phyloP scores from a whole-genome alignment of 495 filamentous ascomycete genomes.

The Aspergillus baeticus region DNA sequence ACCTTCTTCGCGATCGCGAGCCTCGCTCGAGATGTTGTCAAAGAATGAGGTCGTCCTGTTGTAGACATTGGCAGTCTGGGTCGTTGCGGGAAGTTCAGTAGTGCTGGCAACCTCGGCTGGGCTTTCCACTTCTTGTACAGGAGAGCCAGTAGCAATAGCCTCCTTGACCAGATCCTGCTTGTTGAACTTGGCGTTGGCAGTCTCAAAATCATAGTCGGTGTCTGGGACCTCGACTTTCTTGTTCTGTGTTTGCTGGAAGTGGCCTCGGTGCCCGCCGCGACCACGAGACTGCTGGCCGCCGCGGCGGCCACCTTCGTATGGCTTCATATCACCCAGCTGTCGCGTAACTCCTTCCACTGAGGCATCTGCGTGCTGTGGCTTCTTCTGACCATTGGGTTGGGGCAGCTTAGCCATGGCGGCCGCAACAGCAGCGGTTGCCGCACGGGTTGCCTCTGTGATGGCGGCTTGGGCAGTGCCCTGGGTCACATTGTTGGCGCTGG shows the following conservation, averaged over 20 bases:
- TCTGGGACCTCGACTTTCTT: conserved; percentile 83
- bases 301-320: conserved; percentile 55
- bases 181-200: conserved; percentile 95
- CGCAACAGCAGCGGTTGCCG: conserved; percentile 82
- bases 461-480: conserved; percentile 35
- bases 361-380: conserved; percentile 40
- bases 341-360: conserved; percentile 76
- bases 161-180: conserved; percentile 94
- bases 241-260: conserved; percentile 41
- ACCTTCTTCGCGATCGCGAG: conserved; percentile 82
- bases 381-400: conserved; percentile 46
- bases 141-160: conserved; percentile 74
- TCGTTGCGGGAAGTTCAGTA: conserved; percentile 36
- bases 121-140: conserved; percentile 53
- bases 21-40: conserved; percentile 94
- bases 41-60: conserved; percentile 89
- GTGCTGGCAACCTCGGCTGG: conserved; percentile 29
- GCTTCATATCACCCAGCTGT: conserved; percentile 85
- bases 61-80: conserved; percentile 53
- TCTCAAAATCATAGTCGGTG: conserved; percentile 90
- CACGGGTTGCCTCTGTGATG: conserved; percentile 73
- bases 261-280: conserved; percentile 55
- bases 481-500: conserved; percentile 31
- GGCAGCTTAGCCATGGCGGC: conserved; percentile 84
- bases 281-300: conserved; percentile 53